A percentile compares a stretch with the other conserved stretches of the same genome.
Conservation (phyloP, 202 grass and related monocot genomes). For the Cymbopogon flexuosus region DNA sequence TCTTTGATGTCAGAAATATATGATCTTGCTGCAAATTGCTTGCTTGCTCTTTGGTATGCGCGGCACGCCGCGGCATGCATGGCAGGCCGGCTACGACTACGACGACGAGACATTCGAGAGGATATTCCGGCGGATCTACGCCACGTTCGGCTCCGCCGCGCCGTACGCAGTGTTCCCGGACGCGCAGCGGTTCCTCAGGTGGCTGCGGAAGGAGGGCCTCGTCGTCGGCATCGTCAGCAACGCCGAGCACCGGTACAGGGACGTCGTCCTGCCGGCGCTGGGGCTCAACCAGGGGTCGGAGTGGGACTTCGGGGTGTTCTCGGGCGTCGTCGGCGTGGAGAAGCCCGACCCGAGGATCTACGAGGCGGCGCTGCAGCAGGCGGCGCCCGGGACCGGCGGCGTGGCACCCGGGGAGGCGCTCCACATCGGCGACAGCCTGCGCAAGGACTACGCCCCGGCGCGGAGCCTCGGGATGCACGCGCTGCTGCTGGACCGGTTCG, state of each 20-base stretch:
- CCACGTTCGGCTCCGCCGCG: conserved; percentile 61
- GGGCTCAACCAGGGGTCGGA: conserved; percentile 71
- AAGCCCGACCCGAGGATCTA: conserved; percentile 77
- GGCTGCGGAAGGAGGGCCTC: conserved; percentile 39
- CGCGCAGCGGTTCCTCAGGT: conserved; percentile 56
- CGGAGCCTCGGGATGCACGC: conserved; percentile 62
- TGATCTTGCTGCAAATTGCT: background rate
- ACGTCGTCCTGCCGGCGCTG: conserved; percentile 61
- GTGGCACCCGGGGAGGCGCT: conserved; percentile 55
- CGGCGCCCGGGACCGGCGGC: conserved; percentile 2
- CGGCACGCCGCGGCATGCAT: background rate
- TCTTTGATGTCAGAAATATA: too few relatives aligned
- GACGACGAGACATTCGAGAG: conserved; percentile 67
- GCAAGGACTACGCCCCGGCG: conserved; percentile 78
- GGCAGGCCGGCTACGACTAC: conserved; percentile 69
- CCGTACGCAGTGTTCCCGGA: conserved; percentile 79
- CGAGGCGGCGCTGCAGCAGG: conserved; percentile 58
- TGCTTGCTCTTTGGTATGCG: too few relatives aligned
- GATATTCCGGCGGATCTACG: conserved; percentile 72
- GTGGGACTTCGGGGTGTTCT: conserved; percentile 96
- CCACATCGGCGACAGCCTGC: conserved; percentile 80
- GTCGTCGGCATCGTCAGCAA: conserved; percentile 73
- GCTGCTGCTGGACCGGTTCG: conserved; percentile 71
- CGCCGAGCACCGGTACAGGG: conserved; percentile 57
- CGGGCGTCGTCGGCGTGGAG: conserved; percentile 66